Base-by-base conservation (phyloP, 1,284 basidiomycete genomes). In the Pholiota adiposa region DNA sequence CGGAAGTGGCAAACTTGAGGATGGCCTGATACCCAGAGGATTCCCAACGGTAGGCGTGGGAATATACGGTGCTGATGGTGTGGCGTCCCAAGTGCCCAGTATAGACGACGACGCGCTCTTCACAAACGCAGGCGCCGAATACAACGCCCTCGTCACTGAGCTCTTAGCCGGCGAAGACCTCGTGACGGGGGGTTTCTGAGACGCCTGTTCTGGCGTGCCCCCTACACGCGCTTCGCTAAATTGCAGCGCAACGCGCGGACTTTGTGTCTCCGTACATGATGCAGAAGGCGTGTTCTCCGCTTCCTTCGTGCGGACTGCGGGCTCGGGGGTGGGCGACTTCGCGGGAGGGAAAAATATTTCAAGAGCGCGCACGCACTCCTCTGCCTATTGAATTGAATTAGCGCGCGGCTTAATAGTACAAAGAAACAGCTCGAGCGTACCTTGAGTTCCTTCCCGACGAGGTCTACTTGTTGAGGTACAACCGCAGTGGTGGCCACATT, bases 11-110 rank as follows among this genome's bases (percentile, higher is more conserved):
- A 44, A 16, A 27, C 33, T 57, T 6, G 61, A 52, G 8, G 82
- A 81, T 8, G 84, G 82, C 31, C 77, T 74, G 52, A 86, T 85
- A 50, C 75, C 76, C 40, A 86, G 68, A 27, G 83, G 82, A 65
- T 85, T 86, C 0, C 74, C 77, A 31, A 76, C 67, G 7, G 82
- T 75, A 4, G 77, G 78, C 4, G 72, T 67, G 18, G 76, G 66
- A 25, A 79, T 75, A 59, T 74, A 75, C 3, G 73, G 51, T 19
- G 49, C 56, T 27, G 56, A 25, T 29, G 27, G 40, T 5, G 29
- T 12, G 7, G 44, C 33, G 11, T 58, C 74, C 33, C 70, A 70
- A 23, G 60, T 31, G 19, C 23, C 51, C 19, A 18, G 41, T 9
- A 44, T 55, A 31, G 46, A 44, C n/a, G 43, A 21, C 9, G 27